Base-by-base conservation (phyloP, 345 rosid genomes). In the Pistacia atlantica region DNA sequence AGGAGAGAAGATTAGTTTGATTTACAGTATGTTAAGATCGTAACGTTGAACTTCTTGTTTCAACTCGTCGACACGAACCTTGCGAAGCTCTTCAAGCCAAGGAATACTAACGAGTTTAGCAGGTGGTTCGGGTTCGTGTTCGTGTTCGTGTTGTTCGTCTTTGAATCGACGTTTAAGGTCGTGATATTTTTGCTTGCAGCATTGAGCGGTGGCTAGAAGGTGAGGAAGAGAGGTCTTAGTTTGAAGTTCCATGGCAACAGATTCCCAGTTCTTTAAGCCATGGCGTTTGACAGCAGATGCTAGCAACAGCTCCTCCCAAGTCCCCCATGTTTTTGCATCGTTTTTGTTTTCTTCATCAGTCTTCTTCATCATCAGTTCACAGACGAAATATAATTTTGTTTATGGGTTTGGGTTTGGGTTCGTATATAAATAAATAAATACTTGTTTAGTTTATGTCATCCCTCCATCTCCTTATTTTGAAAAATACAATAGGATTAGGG, bases 271-370 rank as follows among this genome's bases (percentile, higher is more conserved):
- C 74, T 80, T 59, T 73, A 80, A 82, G 61, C 98, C 97, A 77
- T 94, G 94, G 58, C 97, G 93, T 55, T 92, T 88, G 13, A 94
- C 97, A 72, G 98, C 98, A 75, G 83, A 88, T 37, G 95, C 95
- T 54, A 93, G 84, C 63, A 93, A 77, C 20, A 93, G 88, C 80
- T 93, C 97, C 55, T 93, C 97, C 90, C 91, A 86, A 7, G 95
- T 91, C 71, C 98, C 94, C 98, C 98, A 94, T 60, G 81, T 38
- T 28, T 51, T 2, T 65, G 11, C 46, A 42, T 42, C 46, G 14
- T 55, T 45, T 3, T 81, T 63, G 4, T 37, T 37, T 22, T 7
- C 46, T 58, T 20, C 65, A 72, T 72, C 48, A 4, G 45, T 22
- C 38, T 42, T 45, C 46, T 0, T 42, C 46, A 5, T 42, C 46